Conservation (phyloP, 352 stramenopile genomes). For the Globisporangium spinosum region DNA sequence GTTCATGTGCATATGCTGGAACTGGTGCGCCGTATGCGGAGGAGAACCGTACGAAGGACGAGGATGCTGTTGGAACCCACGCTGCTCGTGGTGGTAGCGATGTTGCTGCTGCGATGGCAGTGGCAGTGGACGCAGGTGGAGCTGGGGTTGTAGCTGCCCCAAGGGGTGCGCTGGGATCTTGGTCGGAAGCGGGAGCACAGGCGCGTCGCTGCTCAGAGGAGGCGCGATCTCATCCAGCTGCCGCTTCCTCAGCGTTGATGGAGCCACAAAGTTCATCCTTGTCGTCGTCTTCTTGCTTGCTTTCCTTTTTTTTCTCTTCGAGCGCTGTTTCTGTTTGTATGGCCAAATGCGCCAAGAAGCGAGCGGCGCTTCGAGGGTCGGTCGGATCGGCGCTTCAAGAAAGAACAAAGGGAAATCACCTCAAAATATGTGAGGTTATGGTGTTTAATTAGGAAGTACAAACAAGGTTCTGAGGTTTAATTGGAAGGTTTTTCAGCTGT, state of each 20-base stretch:
- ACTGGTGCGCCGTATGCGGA: not conserved
- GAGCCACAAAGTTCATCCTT: slow-evolving; percentile 12
- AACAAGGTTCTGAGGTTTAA: not conserved
- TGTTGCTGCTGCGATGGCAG: not conserved
- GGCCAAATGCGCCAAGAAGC: not conserved
- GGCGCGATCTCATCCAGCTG: slow-evolving; percentile 15
- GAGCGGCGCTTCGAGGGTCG: not conserved
- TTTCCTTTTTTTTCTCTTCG: not conserved
- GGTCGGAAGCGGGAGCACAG: not conserved
- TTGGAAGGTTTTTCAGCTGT: not conserved
- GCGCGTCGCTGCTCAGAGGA: slow-evolving; percentile 8
- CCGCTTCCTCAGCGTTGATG: slow-evolving; percentile 13
- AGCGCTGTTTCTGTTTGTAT: not conserved
- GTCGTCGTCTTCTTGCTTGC: not conserved
- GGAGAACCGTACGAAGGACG: slow-evolving; percentile 7
- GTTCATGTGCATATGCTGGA: slow-evolving; percentile 3
- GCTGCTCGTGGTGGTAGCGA: not conserved
- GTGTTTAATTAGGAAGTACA: not conserved
- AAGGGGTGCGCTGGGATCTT: slow-evolving; percentile 8
- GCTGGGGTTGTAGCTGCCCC: slow-evolving; percentile 1
- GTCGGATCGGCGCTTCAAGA: not conserved
- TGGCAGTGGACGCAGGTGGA: not conserved
- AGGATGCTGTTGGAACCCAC: not conserved
- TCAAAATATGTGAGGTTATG: not conserved
- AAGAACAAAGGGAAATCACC: slow-evolving; percentile 2